These are phyloP conservation scores for Scedosporium aurantiacum DNA, from an alignment of 2,329 filamentous ascomycete species.

Conservation along the genomic window DNA sequence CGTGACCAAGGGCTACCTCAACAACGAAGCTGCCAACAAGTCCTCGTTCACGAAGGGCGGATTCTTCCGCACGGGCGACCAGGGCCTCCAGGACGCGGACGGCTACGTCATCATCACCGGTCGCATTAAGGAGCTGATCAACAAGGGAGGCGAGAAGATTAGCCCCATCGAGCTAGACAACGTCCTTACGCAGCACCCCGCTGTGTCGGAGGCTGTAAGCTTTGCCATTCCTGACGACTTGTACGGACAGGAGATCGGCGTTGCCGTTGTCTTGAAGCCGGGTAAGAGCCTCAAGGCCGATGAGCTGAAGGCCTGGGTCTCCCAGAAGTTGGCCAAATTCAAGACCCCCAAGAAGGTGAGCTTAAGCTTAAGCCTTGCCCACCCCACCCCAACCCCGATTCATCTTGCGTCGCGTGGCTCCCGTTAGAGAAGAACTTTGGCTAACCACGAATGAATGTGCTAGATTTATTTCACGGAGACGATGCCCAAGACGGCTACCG, in stretches of 20 bases:
- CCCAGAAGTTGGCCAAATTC: constrained; percentile 64
- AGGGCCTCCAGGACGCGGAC: constrained; percentile 69
- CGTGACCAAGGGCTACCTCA: constrained; percentile 75
- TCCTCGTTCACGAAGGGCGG: constrained; percentile 62
- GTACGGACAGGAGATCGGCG: constrained; percentile 72
- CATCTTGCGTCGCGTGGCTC: not conserved
- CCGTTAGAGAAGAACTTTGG: not conserved
- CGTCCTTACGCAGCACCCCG: constrained; percentile 60
- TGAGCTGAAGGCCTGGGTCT: constrained; percentile 58
- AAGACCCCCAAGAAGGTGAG: constrained; percentile 73
- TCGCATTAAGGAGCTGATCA: constrained; percentile 89
- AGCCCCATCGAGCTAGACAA: constrained; percentile 83
- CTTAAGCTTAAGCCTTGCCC: constrained; percentile 5
- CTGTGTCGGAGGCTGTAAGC: constrained; percentile 67
- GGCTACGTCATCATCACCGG: constrained; percentile 80
- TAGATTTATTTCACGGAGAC: constrained; percentile 70
- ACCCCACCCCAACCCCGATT: not conserved
- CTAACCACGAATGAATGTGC: constrained; percentile 8
- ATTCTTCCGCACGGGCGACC: constrained; percentile 82
- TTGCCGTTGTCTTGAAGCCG: constrained; percentile 63
- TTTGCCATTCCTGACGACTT: constrained; percentile 75
- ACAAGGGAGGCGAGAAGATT: constrained; percentile 85
- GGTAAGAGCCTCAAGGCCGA: constrained; percentile 44
- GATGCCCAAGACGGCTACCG: constrained; percentile 88
- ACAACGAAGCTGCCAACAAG: constrained; percentile 67